These are phyloP conservation scores for Polytrichum formosum DNA, from an alignment of 225 moss, liverwort and hornwort genomes.

Conservation along the genomic window DNA sequence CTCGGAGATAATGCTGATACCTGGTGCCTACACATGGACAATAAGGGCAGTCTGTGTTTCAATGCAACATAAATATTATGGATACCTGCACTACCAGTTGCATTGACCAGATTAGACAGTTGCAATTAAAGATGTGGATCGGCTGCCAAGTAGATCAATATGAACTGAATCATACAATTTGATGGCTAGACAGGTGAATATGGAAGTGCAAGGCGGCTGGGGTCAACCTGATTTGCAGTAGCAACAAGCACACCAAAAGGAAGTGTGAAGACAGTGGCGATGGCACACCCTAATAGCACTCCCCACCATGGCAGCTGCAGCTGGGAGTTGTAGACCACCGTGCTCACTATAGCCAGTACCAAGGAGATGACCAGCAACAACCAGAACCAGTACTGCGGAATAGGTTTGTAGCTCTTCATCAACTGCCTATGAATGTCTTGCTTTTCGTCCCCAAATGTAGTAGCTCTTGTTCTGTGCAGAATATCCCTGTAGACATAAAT, in stretches of 20 bases:
- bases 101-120: no score
- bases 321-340: conserved; percentile 43
- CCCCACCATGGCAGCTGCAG: conserved; percentile 93
- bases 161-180: no score
- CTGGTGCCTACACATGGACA: conserved; percentile 42
- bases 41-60: background rate
- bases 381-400: conserved; percentile 53
- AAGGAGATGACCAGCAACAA: conserved; percentile 28
- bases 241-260: conserved; percentile 75
- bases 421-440: conserved; percentile 52
- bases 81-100: no score
- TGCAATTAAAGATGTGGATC: no score
- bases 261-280: conserved; percentile 54
- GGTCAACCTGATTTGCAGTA: conserved; percentile 73
- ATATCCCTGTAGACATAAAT: conserved; percentile 29
- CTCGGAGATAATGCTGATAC: conserved; percentile 68
- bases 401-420: conserved; percentile 48
- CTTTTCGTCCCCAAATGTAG: conserved; percentile 8
- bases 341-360: conserved; percentile 18
- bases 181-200: no score
- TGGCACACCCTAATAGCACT: conserved; percentile 40
- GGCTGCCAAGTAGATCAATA: no score
- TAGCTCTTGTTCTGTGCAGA: conserved; percentile 22
- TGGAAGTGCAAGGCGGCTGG: no score
- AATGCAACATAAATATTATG: background rate